Conservation (phyloP, 2,329 filamentous ascomycete genomes). For the Penicillium hordei region DNA sequence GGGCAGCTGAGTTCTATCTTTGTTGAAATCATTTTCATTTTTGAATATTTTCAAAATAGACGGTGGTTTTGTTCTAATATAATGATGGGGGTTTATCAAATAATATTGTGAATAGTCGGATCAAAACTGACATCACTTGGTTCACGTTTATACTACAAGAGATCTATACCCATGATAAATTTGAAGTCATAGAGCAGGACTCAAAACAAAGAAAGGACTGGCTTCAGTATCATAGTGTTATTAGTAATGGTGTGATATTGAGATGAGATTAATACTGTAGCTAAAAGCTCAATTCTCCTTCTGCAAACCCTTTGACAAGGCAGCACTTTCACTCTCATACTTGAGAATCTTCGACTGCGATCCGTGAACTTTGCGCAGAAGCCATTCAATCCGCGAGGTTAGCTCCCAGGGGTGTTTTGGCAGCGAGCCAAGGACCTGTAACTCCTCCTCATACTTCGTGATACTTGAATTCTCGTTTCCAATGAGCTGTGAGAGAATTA, state of each 20-base stretch:
- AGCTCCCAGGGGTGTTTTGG: slow-evolving; percentile 70
- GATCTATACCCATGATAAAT: neutral
- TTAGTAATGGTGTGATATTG: neutral
- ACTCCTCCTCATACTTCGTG: slow-evolving; percentile 75
- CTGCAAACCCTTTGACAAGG: slow-evolving; percentile 69
- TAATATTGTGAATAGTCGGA: neutral
- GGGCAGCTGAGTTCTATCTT: too few relatives aligned
- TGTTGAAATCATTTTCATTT: neutral
- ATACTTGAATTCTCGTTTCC: slow-evolving; percentile 72
- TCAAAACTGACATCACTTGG: neutral
- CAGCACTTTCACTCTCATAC: slow-evolving; percentile 70
- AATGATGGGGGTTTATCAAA: neutral
- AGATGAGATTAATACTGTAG: slow-evolving; percentile 1
- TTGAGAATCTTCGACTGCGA: slow-evolving; percentile 72
- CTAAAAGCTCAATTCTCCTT: slow-evolving; percentile 46
- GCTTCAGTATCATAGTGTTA: neutral
- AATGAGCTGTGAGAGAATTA: slow-evolving; percentile 66
- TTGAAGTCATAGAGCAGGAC: neutral
- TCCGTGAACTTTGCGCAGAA: slow-evolving; percentile 70
- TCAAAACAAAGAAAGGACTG: neutral
- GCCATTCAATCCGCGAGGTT: slow-evolving; percentile 64
- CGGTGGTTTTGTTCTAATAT: neutral
- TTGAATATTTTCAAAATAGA: neutral
- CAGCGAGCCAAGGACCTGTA: slow-evolving; percentile 68
- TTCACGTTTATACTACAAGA: neutral